Percentiles rank a stretch among this genome's conserved stretches.
phyloP scores from a whole-genome alignment of 179 eudicot genomes.

The Carnegiea gigantea region DNA sequence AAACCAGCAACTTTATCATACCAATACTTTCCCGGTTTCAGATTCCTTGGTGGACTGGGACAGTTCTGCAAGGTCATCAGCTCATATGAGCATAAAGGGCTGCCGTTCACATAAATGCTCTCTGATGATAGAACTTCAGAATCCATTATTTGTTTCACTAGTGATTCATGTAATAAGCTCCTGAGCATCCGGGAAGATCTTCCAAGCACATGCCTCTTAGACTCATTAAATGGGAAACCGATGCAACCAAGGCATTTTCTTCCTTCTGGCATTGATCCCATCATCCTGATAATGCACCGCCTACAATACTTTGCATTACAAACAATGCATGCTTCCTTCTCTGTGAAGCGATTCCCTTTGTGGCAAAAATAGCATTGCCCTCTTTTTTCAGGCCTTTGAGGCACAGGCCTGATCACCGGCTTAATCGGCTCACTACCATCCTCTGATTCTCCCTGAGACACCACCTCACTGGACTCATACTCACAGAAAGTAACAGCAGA shows the following conservation, averaged over 20 bases:
- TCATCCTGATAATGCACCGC: slow-evolving; percentile 65
- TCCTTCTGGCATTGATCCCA: slow-evolving; percentile 99
- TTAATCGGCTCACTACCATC: slow-evolving; percentile 18
- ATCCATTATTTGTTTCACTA: slow-evolving; percentile 52
- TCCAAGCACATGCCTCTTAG: slow-evolving; percentile 63
- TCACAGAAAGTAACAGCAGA: slow-evolving; percentile 20
- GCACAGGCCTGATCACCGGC: slow-evolving; percentile 33
- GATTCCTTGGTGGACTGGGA: slow-evolving; percentile 62
- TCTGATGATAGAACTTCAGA: slow-evolving; percentile 51
- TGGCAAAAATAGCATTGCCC: slow-evolving; percentile 65
- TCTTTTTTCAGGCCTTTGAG: slow-evolving; percentile 45
- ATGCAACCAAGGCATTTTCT: slow-evolving; percentile 81
- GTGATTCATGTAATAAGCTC: slow-evolving; percentile 37
- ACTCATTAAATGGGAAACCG: slow-evolving; percentile 54
- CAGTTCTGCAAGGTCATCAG: slow-evolving; percentile 52
- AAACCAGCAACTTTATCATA: slow-evolving; percentile 77
- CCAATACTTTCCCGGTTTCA: slow-evolving; percentile 84
- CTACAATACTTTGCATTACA: slow-evolving; percentile 75
- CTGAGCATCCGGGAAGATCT: slow-evolving; percentile 59
- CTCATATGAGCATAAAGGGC: slow-evolving; percentile 49
- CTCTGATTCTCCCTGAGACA: slow-evolving; percentile 15
- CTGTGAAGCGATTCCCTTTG: slow-evolving; percentile 51
- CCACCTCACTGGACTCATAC: slow-evolving; percentile 19
- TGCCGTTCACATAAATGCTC: slow-evolving; percentile 58
- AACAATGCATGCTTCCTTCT: slow-evolving; percentile 71